phyloP scores from a whole-genome alignment of 106 monocot genomes.

The Hemerocallis citrina region DNA sequence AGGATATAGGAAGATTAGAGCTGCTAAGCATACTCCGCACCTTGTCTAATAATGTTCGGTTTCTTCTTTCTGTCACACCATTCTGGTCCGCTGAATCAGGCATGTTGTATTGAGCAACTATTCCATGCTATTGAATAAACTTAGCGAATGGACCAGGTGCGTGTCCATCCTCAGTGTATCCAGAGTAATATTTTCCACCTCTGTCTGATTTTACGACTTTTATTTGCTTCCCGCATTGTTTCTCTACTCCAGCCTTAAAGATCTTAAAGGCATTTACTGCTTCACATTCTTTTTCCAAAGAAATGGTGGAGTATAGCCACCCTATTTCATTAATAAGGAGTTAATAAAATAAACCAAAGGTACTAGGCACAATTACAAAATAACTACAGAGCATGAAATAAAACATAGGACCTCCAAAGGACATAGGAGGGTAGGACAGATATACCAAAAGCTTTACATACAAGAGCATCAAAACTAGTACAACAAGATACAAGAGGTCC shows the following conservation, averaged over 20 bases:
- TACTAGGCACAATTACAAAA: too few species aligned
- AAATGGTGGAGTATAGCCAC: too few species aligned
- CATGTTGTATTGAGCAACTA: slow-evolving; percentile 5
- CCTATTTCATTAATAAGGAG: too few species aligned
- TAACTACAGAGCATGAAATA: too few species aligned
- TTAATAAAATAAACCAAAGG: too few species aligned
- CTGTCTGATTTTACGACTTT: neutral
- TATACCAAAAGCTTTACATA: too few species aligned
- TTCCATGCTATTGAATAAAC: slow-evolving; percentile 7
- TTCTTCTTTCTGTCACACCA: slow-evolving; percentile 9
- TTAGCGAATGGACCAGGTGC: slow-evolving; percentile 2
- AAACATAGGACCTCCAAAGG: too few species aligned
- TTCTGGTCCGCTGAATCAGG: neutral
- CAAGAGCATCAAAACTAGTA: too few species aligned
- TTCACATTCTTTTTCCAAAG: slow-evolving; percentile 3
- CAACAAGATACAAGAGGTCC: too few species aligned
- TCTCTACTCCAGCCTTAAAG: slow-evolving; percentile 14
- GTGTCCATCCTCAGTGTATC: slow-evolving; percentile 8
- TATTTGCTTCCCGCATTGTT: slow-evolving; percentile 2
- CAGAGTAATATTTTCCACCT: slow-evolving; percentile 12
- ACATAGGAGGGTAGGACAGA: too few species aligned
- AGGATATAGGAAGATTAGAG: neutral
- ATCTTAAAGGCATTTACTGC: slow-evolving; percentile 9
- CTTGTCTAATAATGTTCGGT: neutral
- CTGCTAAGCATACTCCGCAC: neutral